Conservation (phyloP, 2,329 filamentous ascomycete genomes). For the Dendrostoma leiphaemia region DNA sequence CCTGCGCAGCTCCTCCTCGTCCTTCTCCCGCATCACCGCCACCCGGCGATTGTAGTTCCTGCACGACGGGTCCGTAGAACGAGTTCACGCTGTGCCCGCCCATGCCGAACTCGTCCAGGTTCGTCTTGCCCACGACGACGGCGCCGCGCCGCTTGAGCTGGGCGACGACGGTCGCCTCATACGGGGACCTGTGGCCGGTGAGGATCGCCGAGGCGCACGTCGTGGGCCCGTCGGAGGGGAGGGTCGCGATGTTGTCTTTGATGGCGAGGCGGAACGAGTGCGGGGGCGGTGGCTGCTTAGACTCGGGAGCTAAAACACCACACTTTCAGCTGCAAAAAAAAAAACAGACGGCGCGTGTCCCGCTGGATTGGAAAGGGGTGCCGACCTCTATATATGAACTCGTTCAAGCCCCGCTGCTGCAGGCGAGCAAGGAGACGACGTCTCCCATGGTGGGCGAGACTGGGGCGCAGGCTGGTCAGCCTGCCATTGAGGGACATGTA, state of each 20-base stretch:
- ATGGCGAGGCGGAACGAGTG: conserved; percentile 52
- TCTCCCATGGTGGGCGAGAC: conserved; percentile 14
- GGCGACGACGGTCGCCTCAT: conserved; percentile 76
- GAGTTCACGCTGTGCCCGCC: conserved; percentile 33
- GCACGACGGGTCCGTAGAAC: conserved; percentile 25
- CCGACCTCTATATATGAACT: conserved; percentile 17
- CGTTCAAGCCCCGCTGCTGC: conserved; percentile 16
- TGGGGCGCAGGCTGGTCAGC: conserved; percentile 19
- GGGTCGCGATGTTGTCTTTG: conserved; percentile 76
- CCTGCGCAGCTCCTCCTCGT: no score
- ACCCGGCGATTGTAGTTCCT: conserved; percentile 21
- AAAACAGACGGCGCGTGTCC: no score
- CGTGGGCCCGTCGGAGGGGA: conserved; percentile 46
- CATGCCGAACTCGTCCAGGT: conserved; percentile 69
- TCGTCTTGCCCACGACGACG: conserved; percentile 73
- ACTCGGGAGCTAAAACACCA: neutral
- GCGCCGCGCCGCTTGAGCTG: conserved; percentile 64
- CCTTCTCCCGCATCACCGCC: conserved; percentile 18
- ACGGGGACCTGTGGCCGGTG: conserved; percentile 68
- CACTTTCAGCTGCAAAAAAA: neutral
- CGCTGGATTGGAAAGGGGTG: no score
- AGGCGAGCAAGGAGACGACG: neutral
- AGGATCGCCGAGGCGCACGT: conserved; percentile 83
- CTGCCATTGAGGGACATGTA: conserved; percentile 22
- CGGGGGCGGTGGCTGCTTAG: neutral